A percentile compares a stretch with the other conserved stretches of the same genome.
These are phyloP conservation scores for Kwoniella newhampshirensis DNA, from an alignment of 768 basidiomycete genomes.

Conservation along the genomic window DNA sequence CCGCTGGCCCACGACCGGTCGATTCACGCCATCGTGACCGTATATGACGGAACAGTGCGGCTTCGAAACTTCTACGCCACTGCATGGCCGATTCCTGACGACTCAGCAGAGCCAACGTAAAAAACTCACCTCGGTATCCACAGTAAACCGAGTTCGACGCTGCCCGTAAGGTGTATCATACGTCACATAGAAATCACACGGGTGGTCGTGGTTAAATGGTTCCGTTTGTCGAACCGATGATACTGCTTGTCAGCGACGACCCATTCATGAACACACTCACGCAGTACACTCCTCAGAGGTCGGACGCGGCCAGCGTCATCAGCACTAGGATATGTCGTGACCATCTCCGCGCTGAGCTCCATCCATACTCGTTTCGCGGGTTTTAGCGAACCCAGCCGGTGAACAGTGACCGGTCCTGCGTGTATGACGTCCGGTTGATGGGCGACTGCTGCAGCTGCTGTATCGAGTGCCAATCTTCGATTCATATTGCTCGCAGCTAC, in stretches of 20 bases:
- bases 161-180: slow-evolving; percentile 51
- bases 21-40: slow-evolving; percentile 27
- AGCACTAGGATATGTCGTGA: slow-evolving; percentile 62
- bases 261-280: slow-evolving; percentile 52
- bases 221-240: slow-evolving; percentile 58
- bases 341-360: slow-evolving; percentile 64
- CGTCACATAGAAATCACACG: slow-evolving; percentile 56
- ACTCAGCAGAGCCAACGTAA: slow-evolving; percentile 57
- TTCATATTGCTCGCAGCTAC: slow-evolving; percentile 8
- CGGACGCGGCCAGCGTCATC: slow-evolving; percentile 61
- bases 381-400: slow-evolving; percentile 36
- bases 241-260: slow-evolving; percentile 53
- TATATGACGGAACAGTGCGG: slow-evolving; percentile 44
- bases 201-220: slow-evolving; percentile 58
- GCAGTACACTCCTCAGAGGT: slow-evolving; percentile 60
- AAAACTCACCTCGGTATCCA: slow-evolving; percentile 63
- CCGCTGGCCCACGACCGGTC: slow-evolving; percentile 4
- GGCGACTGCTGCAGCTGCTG: slow-evolving; percentile 49
- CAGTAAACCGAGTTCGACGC: slow-evolving; percentile 56
- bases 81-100: slow-evolving; percentile 41
- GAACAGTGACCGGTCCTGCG: slow-evolving; percentile 59
- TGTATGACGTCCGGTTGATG: slow-evolving; percentile 55
- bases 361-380: slow-evolving; percentile 62
- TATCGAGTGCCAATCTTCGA: slow-evolving; percentile 6
- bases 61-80: slow-evolving; percentile 48